Percentiles rank a stretch among this genome's conserved stretches.
These are phyloP conservation scores for Thymus mandschuricus DNA, from an alignment of 257 asterid genomes.

Conservation along the genomic window DNA sequence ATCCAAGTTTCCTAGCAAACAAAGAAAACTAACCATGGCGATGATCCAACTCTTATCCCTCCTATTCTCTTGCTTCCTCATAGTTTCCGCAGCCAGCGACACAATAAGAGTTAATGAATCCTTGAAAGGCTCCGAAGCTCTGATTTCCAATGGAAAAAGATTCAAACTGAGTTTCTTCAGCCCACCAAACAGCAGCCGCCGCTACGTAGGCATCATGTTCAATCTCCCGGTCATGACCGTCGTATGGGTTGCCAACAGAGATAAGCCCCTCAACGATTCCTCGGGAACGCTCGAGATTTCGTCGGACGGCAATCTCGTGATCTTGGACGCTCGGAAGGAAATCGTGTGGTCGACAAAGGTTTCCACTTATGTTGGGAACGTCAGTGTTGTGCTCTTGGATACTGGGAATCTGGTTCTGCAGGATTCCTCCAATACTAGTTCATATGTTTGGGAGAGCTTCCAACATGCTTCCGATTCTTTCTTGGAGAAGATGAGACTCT, in stretches of 20 bases:
- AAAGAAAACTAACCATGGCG: background rate
- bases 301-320: conserved; percentile 45
- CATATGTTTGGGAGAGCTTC: conserved; percentile 31
- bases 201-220: conserved; percentile 7
- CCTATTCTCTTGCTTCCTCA: background rate
- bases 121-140: background rate
- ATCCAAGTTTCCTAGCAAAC: background rate
- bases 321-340: conserved; percentile 40
- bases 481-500: conserved; percentile 16
- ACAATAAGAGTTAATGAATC: background rate
- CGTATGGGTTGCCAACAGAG: conserved; percentile 9
- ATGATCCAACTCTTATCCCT: background rate
- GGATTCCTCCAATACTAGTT: conserved; percentile 2
- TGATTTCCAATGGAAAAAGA: conserved; percentile 1
- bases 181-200: conserved; percentile 4
- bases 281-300: conserved; percentile 30
- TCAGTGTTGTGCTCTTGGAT: conserved; percentile 42
- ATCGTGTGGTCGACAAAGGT: conserved; percentile 43
- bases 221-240: conserved; percentile 22
- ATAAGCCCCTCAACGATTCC: conserved; percentile 15
- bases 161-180: conserved; percentile 14
- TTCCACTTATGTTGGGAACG: conserved; percentile 11
- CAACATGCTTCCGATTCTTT: conserved; percentile 30
- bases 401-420: conserved; percentile 44
- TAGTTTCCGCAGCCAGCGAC: background rate